Evolutionary conservation across 2,329 filamentous ascomycete genomes (phyloP).

Genomic region (Zopfia rhizophila): DNA sequence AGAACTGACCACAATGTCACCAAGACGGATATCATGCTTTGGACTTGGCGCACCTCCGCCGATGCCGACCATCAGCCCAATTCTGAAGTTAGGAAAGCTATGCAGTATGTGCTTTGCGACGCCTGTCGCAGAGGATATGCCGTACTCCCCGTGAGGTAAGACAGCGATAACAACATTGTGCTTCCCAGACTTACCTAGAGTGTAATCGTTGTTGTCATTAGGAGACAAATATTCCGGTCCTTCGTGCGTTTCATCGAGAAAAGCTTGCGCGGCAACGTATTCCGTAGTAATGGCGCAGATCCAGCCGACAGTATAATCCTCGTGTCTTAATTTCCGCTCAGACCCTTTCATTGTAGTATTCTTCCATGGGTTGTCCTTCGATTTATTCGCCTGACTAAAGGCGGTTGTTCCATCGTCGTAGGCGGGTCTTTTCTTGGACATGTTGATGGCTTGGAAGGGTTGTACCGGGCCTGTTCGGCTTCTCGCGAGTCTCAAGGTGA

Average conservation of each 20-base stretch:
- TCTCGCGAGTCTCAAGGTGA: too few species aligned
- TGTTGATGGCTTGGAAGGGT: too few species aligned
- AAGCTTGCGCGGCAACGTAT: constrained; percentile 47
- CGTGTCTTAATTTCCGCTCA: too few species aligned
- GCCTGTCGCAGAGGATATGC: constrained; percentile 25
- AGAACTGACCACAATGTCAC: constrained; percentile 39
- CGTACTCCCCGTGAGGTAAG: constrained; percentile 30
- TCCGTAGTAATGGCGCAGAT: constrained; percentile 56
- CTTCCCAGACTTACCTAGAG: constrained; percentile 36
- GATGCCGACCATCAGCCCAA: constrained; percentile 37
- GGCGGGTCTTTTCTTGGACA: too few species aligned
- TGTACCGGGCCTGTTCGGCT: too few species aligned
- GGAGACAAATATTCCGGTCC: constrained; percentile 20
- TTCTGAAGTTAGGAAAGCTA: constrained; percentile 30
- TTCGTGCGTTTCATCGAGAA: constrained; percentile 33
- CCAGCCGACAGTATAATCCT: constrained; percentile 57
- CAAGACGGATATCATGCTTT: constrained; percentile 38
- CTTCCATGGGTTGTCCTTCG: too few species aligned
- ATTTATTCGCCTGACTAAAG: too few species aligned
- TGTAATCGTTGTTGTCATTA: constrained; percentile 36
- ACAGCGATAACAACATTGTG: constrained; percentile 48
- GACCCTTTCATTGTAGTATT: too few species aligned
- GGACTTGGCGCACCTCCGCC: constrained; percentile 28
- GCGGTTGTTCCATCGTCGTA: too few species aligned
- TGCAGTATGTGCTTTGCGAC: constrained; percentile 28